These are phyloP conservation scores for Pleurotus cornucopiae DNA, from an alignment of 768 basidiomycete genomes.

Conservation along the genomic window DNA sequence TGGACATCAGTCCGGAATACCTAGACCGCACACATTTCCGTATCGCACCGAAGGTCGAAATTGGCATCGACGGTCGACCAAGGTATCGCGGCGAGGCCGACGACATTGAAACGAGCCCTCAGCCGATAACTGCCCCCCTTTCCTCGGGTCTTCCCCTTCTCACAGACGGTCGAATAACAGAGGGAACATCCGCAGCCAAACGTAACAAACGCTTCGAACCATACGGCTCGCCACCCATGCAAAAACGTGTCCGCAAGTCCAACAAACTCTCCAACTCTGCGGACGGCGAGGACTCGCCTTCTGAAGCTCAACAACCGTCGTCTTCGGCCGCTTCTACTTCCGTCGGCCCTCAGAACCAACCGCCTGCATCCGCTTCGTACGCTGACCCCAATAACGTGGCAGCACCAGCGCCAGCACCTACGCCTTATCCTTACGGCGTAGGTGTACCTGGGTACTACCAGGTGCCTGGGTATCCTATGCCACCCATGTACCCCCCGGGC, in stretches of 20 bases:
- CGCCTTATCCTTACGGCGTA: slow-evolving; percentile 27
- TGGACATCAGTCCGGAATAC: slow-evolving; percentile 85
- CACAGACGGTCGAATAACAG: slow-evolving; percentile 39
- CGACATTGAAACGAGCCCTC: slow-evolving; percentile 49
- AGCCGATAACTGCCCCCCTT: slow-evolving; percentile 35
- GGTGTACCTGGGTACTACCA: slow-evolving; percentile 27
- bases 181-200: slow-evolving; percentile 26
- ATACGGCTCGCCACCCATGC: slow-evolving; percentile 23
- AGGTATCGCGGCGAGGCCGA: slow-evolving; percentile 84
- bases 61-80: slow-evolving; percentile 77
- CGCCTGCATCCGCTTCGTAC: slow-evolving; percentile 14
- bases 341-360: neutral
- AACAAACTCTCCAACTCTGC: slow-evolving; percentile 16
- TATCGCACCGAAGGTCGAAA: slow-evolving; percentile 83
- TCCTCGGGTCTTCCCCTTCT: slow-evolving; percentile 47
- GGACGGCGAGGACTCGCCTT: slow-evolving; percentile 6
- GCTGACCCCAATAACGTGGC: slow-evolving; percentile 23
- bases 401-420: slow-evolving; percentile 15
- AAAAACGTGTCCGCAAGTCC: slow-evolving; percentile 36
- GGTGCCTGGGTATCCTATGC: slow-evolving; percentile 12
- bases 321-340: slow-evolving; percentile 17
- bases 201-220: slow-evolving; percentile 41
- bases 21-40: slow-evolving; percentile 90
- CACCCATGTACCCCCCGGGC: slow-evolving; percentile 10
- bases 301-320: slow-evolving; percentile 10